These are phyloP conservation scores for Apiospora pterosperma DNA, from an alignment of 2,329 filamentous ascomycete genomes.

Conservation along the genomic window DNA sequence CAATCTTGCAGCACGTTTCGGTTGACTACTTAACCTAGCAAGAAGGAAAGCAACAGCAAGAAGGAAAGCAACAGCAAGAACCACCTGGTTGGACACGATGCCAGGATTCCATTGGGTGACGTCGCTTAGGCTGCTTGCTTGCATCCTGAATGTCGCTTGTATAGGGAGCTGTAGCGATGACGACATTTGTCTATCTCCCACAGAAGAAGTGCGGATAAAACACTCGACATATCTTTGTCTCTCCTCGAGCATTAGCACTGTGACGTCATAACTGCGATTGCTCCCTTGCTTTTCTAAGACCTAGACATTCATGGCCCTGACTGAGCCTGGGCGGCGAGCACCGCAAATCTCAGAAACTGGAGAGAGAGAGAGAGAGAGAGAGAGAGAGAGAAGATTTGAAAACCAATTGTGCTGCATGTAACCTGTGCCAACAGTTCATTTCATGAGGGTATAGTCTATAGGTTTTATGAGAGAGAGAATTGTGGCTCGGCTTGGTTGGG, in stretches of 20 bases:
- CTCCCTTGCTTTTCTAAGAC: neutral
- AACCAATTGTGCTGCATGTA: too few relatives aligned
- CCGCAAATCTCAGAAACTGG: too few relatives aligned
- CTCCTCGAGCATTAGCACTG: neutral
- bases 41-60: neutral
- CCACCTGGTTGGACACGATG: neutral
- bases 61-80: neutral
- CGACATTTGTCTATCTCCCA: neutral
- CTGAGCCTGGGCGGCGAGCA: too few relatives aligned
- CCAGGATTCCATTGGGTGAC: neutral
- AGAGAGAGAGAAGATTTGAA: too few relatives aligned
- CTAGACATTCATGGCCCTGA: too few relatives aligned
- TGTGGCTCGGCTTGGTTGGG: too few relatives aligned
- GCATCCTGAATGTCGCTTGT: too few relatives aligned
- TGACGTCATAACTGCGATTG: neutral
- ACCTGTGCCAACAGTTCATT: too few relatives aligned
- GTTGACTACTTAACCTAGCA: neutral
- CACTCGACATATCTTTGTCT: too few relatives aligned
- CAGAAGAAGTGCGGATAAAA: neutral
- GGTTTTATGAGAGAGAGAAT: too few relatives aligned
- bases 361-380: too few relatives aligned
- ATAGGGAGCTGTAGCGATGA: neutral
- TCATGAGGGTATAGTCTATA: too few relatives aligned
- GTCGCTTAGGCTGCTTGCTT: neutral
- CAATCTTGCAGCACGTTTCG: neutral